Evolutionary conservation across 176 grass and related monocot species (phyloP), one percentile per base, ranked within the genome.

Genomic region (Dactylis glomerata): DNA sequence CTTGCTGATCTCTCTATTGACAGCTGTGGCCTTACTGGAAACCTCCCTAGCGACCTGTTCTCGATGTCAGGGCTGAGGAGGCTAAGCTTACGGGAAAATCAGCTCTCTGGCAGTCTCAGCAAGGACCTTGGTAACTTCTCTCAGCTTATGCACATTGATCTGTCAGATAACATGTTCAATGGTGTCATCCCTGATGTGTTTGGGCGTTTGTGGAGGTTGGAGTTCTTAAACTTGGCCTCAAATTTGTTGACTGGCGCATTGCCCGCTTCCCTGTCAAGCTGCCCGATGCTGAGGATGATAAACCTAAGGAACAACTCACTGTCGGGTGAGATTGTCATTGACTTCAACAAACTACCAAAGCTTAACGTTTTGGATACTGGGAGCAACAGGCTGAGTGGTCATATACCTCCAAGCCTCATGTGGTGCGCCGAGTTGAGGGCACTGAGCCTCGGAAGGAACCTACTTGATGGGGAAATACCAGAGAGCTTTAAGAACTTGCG

Each of bases 221-320:
- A 90, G 49, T 47, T 11, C 24, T 77, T 94, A 23, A 81, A 28
- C 14, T 92, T 81, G 81, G 77, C 86, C 12, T 19, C 87, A 73
- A 98, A 98, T 61, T 19, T 1, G 8, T 80, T 97, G 4, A 55
- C 2, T 38, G 91, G 95, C 13, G 32, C 57, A 84, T 80, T 97
- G 58, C 95, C 95, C 20, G 9, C 66, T 75, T 93, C 95, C 24
- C 61, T 97, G 42, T 92, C 91, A 8, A 90, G 76, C 10, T 90
- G 81, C 28, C 50, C 51, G 5, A 82, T 70, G 13, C 87, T 97
- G 33, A 93, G 70, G 47, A 26, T 92, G 12, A 83, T 95, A 73
- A 92, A 86, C 55, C 82, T 97, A 62, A 91, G 91, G 63, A 95
- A 95, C 81, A 97, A 97, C 51, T 83, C 81, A 9, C 84, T 97